Conservation (phyloP, 495 filamentous ascomycete species). For the Aspergillus affinis region DNA sequence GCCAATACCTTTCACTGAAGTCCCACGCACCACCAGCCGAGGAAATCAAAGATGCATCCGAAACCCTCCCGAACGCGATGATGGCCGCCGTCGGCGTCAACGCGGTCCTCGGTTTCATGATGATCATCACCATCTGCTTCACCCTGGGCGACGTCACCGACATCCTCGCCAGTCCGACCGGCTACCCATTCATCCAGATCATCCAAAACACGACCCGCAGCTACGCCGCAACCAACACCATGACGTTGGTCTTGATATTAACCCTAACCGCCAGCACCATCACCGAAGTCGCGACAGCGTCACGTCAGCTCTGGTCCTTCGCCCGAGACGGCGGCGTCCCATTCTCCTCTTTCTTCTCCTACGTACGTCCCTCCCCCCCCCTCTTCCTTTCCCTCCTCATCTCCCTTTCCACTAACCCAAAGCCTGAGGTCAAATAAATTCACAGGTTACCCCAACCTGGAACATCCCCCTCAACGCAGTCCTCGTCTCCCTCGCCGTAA, state of each 20-base stretch:
- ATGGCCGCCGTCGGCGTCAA: slow-evolving; percentile 51
- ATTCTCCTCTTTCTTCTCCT: slow-evolving; percentile 50
- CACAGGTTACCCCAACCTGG: slow-evolving; percentile 47
- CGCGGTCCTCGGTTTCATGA: slow-evolving; percentile 49
- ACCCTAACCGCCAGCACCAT: slow-evolving; percentile 50
- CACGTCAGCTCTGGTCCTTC: slow-evolving; percentile 59
- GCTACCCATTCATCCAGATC: slow-evolving; percentile 55
- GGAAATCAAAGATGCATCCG: slow-evolving; percentile 56
- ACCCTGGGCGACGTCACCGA: slow-evolving; percentile 50
- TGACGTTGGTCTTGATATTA: slow-evolving; percentile 52
- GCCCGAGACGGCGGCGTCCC: slow-evolving; percentile 57
- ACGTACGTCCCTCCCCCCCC: slow-evolving; percentile 33
- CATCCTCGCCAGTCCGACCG: slow-evolving; percentile 37
- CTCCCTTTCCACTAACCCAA: neutral
- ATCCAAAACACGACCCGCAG: slow-evolving; percentile 51
- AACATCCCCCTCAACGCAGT: slow-evolving; percentile 55
- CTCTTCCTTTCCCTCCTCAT: neutral
- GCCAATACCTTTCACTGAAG: neutral
- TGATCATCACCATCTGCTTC: slow-evolving; percentile 54
- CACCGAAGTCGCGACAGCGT: slow-evolving; percentile 55
- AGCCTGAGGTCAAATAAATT: neutral
- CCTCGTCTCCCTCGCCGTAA: slow-evolving; percentile 43
- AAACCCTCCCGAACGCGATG: slow-evolving; percentile 55
- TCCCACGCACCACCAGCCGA: slow-evolving; percentile 37
- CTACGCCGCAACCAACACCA: slow-evolving; percentile 44